Base-by-base conservation (phyloP, 73 alveolate species). In the Breviolum minutum region DNA sequence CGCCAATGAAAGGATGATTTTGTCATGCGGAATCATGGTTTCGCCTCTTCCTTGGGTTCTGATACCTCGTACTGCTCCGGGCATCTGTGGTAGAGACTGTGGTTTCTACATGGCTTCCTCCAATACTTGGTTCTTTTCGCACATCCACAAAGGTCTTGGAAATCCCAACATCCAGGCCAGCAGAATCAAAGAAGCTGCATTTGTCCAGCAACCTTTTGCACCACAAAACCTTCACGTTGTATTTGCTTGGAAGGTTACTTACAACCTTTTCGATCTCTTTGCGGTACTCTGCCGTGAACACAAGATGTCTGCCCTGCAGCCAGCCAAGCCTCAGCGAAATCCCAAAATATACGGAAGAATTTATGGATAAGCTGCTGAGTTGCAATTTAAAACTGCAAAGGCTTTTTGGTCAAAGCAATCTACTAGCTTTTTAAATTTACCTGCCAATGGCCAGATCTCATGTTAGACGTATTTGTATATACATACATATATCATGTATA, bases 61-160 rank as follows among this genome's bases (percentile, higher is more conserved):
- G 83, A 60, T 64, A 82, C 95, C 24, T 87, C 32, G 95, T 87
- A 10, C 48, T 48, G 22, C 95, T 87, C 27, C 95, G 95, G 22
- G 95, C 83, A 63, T 87, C 95, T 8, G 95, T 87, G 66, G 95
- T 87, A 82, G 95, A 87, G 66, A 87, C 95, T 7, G 82, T 64
- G 17, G 95, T 87, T 64, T 64, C 82, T 32, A 87, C 95, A 71
- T 8, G 30, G 81, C 30, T 71, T 71, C 26, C 40, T 20, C 81
- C 81, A 11, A 71, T 71, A 30, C 40, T 71, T 71, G 19, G 10
- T 22, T 20, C 81, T 20, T 71, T 22, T 8, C 81, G 10, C 13
- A 13, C 81, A 71, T 17, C 40, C 26, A 71, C 81, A 71, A 71
- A 22, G 30, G 81, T 13, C 30, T 20, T 71, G 81, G 30, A 13